Evolutionary conservation across 345 rosid genomes (phyloP).

Genomic region (Lumnitzera racemosa): DNA sequence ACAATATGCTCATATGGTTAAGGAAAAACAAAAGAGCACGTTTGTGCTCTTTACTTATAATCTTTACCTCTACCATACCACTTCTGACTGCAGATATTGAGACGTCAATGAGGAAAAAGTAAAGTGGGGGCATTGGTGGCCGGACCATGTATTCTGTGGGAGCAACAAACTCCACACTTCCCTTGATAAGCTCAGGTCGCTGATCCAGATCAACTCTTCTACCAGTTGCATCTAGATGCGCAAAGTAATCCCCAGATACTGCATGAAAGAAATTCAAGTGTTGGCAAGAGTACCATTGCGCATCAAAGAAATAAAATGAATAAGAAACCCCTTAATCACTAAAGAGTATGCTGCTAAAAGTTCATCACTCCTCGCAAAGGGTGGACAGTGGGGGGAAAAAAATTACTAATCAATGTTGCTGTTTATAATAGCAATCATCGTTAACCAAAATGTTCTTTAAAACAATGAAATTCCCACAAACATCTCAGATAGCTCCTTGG

Average conservation of each 20-base stretch:
- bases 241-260: conserved; percentile 95
- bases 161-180: conserved; percentile 95
- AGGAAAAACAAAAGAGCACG: conserved; percentile 3
- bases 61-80: conserved; percentile 95
- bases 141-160: conserved; percentile 99
- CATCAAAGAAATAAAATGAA: too few species aligned
- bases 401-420: too few species aligned
- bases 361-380: too few species aligned
- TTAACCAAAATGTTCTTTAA: too few species aligned
- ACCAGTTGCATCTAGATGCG: conserved; percentile 86
- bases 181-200: conserved; percentile 90
- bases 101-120: conserved; percentile 95
- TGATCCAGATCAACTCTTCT: conserved; percentile 86
- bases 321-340: too few species aligned
- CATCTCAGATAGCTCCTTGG: too few species aligned
- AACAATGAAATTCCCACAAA: too few species aligned
- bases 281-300: too few species aligned
- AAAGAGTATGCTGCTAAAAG: too few species aligned
- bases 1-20: not conserved
- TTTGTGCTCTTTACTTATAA: not conserved
- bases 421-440: too few species aligned
- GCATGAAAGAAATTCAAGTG: conserved; percentile 8
- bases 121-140: conserved; percentile 97
- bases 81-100: conserved; percentile 83
- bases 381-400: too few species aligned